Evolutionary conservation across 768 basidiomycete species (phyloP), one percentile per base, ranked within the genome.

Genomic region (Phylloporus sp.): DNA sequence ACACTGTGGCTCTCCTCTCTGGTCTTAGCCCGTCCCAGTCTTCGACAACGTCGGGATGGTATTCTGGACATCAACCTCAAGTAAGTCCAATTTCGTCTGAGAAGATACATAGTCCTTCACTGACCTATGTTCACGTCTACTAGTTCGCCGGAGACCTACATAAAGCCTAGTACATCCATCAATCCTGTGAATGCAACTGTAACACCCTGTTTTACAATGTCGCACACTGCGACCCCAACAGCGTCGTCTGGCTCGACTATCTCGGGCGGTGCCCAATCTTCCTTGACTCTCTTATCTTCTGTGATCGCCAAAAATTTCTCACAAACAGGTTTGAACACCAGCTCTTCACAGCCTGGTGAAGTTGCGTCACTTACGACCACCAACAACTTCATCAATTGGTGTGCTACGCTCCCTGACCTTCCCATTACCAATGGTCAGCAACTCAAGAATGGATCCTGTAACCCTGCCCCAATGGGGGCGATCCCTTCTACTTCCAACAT

Each of bases 341-440:
- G 49, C 22, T 53, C 60, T 18, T 51, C 68, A 1, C 54, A 56
- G 1, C 50, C 71, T 43, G 80, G 78, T 23, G 73, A 82, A 63
- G 72, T 74, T 20, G 68, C 79, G 13, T 82, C 81, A 6, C 64
- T 79, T 7, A 81, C 77, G 0, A 82, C 82, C n/a, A 64, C 63
- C 37, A 82, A 87, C 69, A 87, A 87, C 71, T 88, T 82, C 62
- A 84, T 84, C 67, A 83, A 84, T 68, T 82, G 71, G 62, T 84
- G 84, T 55, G 63, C 69, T 7, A 76, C 74, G 14, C 57, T 71
- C 4, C 59, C 72, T 4, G 55, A 71, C 42, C 62, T 75, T 39
- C 75, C 82, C 4, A 69, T 84, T 48, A 85, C 84, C 35, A 77
- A 81, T 54, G 82, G 82, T n/a, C 43, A 71, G 54, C 81, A 79